Percentiles rank a stretch among this genome's conserved stretches.
phyloP scores from a whole-genome alignment of 805 yeast genomes.

The Wickerhamomyces chambardii region DNA sequence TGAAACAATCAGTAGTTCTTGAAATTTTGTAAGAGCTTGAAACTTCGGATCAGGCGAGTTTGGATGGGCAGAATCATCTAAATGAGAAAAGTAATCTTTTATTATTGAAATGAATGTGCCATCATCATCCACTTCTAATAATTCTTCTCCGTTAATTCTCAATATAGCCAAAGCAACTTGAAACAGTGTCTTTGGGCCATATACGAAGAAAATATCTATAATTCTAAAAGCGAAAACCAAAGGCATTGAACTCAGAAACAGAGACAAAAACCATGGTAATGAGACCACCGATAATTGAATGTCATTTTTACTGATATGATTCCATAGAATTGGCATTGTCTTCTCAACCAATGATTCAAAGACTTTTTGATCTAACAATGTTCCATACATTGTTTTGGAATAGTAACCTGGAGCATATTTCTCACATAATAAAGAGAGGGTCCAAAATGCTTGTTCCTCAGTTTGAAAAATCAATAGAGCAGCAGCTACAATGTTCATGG shows the following conservation, averaged over 20 bases:
- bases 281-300: slow-evolving; percentile 91
- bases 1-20: slow-evolving; percentile 83
- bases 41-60: slow-evolving; percentile 53
- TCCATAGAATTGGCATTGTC: slow-evolving; percentile 84
- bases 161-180: slow-evolving; percentile 92
- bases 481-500: slow-evolving; percentile 92
- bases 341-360: slow-evolving; percentile 85
- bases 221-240: slow-evolving; percentile 87
- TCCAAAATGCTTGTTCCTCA: slow-evolving; percentile 98
- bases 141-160: slow-evolving; percentile 77
- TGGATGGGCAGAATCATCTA: slow-evolving; percentile 77
- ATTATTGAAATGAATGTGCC: slow-evolving; percentile 84
- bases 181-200: slow-evolving; percentile 83
- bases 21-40: slow-evolving; percentile 72
- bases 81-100: slow-evolving; percentile 68
- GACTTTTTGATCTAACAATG: slow-evolving; percentile 86
- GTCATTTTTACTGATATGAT: slow-evolving; percentile 68
- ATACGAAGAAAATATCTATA: slow-evolving; percentile 80
- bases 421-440: slow-evolving; percentile 73
- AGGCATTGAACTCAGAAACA: slow-evolving; percentile 91
- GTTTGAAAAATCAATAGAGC: slow-evolving; percentile 77
- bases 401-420: slow-evolving; percentile 90
- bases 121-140: slow-evolving; percentile 78
- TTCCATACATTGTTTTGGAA: slow-evolving; percentile 96
- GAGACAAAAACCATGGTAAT: slow-evolving; percentile 90